A percentile compares a stretch with the other conserved stretches of the same genome.
Conservation (phyloP, 2,329 filamentous ascomycete genomes). For the Colletotrichum melonis region DNA sequence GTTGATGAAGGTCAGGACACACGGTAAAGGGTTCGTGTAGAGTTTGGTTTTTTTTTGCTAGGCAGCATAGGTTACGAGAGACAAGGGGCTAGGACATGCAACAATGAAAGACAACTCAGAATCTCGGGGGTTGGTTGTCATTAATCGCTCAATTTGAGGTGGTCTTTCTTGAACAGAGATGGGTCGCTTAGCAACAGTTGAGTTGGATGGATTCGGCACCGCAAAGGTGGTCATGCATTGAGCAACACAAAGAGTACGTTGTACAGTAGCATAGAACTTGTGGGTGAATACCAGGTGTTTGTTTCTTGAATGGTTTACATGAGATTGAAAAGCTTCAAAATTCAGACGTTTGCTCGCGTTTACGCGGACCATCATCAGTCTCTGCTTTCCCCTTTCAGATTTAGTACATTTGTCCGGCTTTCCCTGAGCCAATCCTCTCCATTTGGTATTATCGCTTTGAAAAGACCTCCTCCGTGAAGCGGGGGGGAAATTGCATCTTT, state of each 20-base stretch:
- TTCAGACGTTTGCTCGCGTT: constrained; percentile 4
- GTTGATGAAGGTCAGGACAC: constrained; percentile 53
- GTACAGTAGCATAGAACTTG: constrained; percentile 51
- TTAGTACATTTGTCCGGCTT: background rate
- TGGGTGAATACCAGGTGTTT: constrained; percentile 12
- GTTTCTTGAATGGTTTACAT: background rate
- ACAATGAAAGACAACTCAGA: constrained; percentile 9
- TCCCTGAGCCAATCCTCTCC: background rate
- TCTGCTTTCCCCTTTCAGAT: background rate
- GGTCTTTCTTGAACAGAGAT: background rate
- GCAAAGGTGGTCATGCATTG: constrained; percentile 8
- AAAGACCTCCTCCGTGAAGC: background rate
- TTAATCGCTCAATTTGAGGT: constrained; percentile 8
- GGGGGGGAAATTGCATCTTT: background rate
- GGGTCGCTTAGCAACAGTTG: constrained; percentile 24
- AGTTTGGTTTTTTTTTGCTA: constrained; percentile 22
- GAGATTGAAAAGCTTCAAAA: constrained; percentile 31
- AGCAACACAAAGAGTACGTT: constrained; percentile 44
- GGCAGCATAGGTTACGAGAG: constrained; percentile 38
- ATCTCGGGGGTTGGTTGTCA: background rate
- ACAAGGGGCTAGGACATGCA: constrained; percentile 14
- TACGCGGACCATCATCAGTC: constrained; percentile 9
- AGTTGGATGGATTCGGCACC: constrained; percentile 26
- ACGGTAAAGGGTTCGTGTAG: constrained; percentile 4
- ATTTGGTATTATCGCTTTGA: background rate